Base-by-base conservation (phyloP, 768 basidiomycete species). In the Lactarius sp. region DNA sequence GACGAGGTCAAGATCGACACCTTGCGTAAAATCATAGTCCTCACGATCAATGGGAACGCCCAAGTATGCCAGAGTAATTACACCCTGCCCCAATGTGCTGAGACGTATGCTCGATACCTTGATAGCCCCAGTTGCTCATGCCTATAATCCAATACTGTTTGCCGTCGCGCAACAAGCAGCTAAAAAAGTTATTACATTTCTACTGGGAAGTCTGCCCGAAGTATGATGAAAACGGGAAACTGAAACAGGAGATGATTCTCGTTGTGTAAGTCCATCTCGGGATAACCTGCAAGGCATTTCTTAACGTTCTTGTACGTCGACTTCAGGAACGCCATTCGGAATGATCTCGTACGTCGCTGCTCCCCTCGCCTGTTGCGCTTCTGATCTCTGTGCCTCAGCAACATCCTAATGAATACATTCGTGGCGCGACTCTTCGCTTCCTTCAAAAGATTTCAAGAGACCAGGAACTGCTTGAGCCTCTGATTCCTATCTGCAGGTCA, bases 201-300 rank as follows among this genome's bases (percentile, higher is more conserved):
- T 94, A 95, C 74, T 94, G 92, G 92, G 92, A 98, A 77, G 90
- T 98, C 22, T 98, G 95, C 76, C 96, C 96, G 9, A 98, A 98
- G 75, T 88, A 95, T 66, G 96, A 98, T 70, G 96, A 98, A 71
- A 87, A 85, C 68, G 96, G 96, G 55, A 98, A 98, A 77, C 77
- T 98, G 69, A 98, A 96, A 82, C 97, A 98, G 77, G 96, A 99
- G 79, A 98, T 98, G 96, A 98, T 98, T 72, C 84, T 98, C 57
- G 96, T 98, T 37, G 94, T 95, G 93, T 95, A 75, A 73, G 92
- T 85, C 51, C 60, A 56, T 56, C 49, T 46, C 53, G 42, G 54
- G 69, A 42, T 64, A 66, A 58, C 27, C 27, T 55, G 4, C 16
- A 62, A 67, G 22, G 59, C 34, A 52, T 54, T 60, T 44, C 10